These are phyloP conservation scores for Saturnispora gosingensis DNA, from an alignment of 805 yeast species.

Conservation along the genomic window DNA sequence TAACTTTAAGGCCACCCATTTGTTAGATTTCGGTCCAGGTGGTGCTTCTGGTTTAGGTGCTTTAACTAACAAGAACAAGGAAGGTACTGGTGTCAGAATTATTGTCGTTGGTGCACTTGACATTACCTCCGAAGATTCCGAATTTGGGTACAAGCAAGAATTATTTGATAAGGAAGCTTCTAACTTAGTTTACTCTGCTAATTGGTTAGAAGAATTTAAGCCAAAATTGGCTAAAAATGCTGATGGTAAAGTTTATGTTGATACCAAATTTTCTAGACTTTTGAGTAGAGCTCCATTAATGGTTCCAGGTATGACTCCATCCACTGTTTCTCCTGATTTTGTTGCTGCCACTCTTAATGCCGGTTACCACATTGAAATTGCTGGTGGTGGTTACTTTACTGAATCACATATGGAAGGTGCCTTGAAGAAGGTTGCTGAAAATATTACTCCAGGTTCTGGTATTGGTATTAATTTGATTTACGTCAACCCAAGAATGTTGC, in stretches of 20 bases:
- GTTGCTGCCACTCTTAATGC: slow-evolving; percentile 91
- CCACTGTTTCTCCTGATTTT: slow-evolving; percentile 90
- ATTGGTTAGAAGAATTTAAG: slow-evolving; percentile 84
- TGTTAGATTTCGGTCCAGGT: slow-evolving; percentile 98
- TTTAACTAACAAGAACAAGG: slow-evolving; percentile 93
- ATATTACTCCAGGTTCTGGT: slow-evolving; percentile 78
- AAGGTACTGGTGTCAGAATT: slow-evolving; percentile 94
- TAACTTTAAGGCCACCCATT: slow-evolving; percentile 70
- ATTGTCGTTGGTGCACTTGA: slow-evolving; percentile 91
- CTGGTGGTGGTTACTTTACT: slow-evolving; percentile 96
- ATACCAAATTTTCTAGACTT: slow-evolving; percentile 87
- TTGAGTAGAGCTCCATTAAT: slow-evolving; percentile 92
- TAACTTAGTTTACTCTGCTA: slow-evolving; percentile 70
- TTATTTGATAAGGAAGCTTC: slow-evolving; percentile 61
- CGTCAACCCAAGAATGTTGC: slow-evolving; percentile 95
- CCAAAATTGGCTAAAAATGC: slow-evolving; percentile 77
- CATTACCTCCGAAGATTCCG: slow-evolving; percentile 56
- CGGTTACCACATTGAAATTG: slow-evolving; percentile 95
- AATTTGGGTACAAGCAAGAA: slow-evolving; percentile 94
- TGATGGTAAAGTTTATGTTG: slow-evolving; percentile 70
- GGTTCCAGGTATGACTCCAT: slow-evolving; percentile 99
- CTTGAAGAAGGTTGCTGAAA: slow-evolving; percentile 58
- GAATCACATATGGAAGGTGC: slow-evolving; percentile 67
- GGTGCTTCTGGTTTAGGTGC: slow-evolving; percentile 96
- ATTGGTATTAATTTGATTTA: slow-evolving; percentile 87